These are phyloP conservation scores for Ceratobasidium sp. DNA, from an alignment of 1,284 basidiomycete genomes.

Conservation along the genomic window DNA sequence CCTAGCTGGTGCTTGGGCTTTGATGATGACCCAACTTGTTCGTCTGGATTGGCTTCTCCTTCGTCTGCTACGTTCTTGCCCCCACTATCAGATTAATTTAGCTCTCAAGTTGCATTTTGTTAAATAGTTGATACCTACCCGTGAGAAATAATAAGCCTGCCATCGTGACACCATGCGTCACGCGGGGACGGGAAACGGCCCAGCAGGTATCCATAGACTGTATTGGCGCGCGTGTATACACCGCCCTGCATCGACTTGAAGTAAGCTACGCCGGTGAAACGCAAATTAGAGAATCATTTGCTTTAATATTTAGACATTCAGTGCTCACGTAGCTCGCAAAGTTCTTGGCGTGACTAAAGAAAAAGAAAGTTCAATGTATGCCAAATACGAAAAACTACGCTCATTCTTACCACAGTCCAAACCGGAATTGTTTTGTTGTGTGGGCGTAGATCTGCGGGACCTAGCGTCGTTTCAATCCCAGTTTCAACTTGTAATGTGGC, in stretches of 20 bases:
- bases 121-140: neutral
- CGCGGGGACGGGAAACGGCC: slow-evolving; percentile 36
- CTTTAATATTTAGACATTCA: neutral
- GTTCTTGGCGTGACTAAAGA: slow-evolving; percentile 29
- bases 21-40: neutral
- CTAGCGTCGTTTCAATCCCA: too few species aligned
- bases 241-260: slow-evolving; percentile 42
- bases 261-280: neutral
- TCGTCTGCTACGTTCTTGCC: slow-evolving; percentile 24
- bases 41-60: neutral
- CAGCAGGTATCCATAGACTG: slow-evolving; percentile 40
- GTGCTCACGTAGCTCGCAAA: slow-evolving; percentile 35
- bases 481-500: neutral
- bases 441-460: neutral
- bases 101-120: neutral
- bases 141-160: slow-evolving; percentile 37
- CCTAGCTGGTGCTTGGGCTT: slow-evolving; percentile 30
- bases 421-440: slow-evolving; percentile 21
- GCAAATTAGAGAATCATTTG: neutral
- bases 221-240: slow-evolving; percentile 30
- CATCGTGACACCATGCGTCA: slow-evolving; percentile 37
- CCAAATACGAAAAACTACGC: neutral
- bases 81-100: neutral
- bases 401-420: slow-evolving; percentile 26
- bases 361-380: neutral